Percentiles rank a stretch among this genome's conserved stretches.
Evolutionary conservation across 768 basidiomycete genomes (phyloP).

Genomic region (Serendipita vermifera): DNA sequence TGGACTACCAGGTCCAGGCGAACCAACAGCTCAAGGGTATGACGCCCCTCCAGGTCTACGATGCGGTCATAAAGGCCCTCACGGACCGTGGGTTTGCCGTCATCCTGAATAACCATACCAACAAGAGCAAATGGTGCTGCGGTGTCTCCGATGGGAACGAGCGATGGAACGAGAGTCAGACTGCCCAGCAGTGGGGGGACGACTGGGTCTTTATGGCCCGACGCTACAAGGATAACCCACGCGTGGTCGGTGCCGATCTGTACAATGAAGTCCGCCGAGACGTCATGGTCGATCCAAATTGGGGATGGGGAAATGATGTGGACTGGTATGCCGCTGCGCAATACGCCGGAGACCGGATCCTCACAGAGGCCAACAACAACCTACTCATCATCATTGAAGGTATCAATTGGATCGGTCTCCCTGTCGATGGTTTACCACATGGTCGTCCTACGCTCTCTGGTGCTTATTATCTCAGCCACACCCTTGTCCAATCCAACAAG

Average conservation of each 20-base stretch:
- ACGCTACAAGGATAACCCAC: constrained; percentile 12
- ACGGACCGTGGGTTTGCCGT: constrained; percentile 11
- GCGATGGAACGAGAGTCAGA: constrained; percentile 14
- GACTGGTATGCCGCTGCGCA: constrained; percentile 12
- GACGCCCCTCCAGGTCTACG: constrained; percentile 12
- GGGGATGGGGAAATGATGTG: not conserved
- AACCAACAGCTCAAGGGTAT: constrained; percentile 12
- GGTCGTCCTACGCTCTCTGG: constrained; percentile 5
- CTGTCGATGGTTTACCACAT: constrained; percentile 5
- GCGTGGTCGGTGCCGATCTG: constrained; percentile 13
- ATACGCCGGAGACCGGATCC: constrained; percentile 9
- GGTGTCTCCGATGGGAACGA: constrained; percentile 12
- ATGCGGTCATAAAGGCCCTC: constrained; percentile 10
- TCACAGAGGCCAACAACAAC: constrained; percentile 10
- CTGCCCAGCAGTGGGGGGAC: not conserved
- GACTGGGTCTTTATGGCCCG: constrained; percentile 12
- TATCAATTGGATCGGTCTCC: constrained; percentile 13
- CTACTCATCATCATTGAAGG: constrained; percentile 13
- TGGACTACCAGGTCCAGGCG: constrained; percentile 7
- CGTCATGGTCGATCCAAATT: constrained; percentile 11
- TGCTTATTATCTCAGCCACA: constrained; percentile 9
- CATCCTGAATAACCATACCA: constrained; percentile 12
- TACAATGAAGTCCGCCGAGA: constrained; percentile 13
- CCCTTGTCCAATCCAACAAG: constrained; percentile 10
- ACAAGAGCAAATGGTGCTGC: constrained; percentile 13